phyloP scores from a whole-genome alignment of 345 rosid genomes.

The Bretschneidera sinensis region DNA sequence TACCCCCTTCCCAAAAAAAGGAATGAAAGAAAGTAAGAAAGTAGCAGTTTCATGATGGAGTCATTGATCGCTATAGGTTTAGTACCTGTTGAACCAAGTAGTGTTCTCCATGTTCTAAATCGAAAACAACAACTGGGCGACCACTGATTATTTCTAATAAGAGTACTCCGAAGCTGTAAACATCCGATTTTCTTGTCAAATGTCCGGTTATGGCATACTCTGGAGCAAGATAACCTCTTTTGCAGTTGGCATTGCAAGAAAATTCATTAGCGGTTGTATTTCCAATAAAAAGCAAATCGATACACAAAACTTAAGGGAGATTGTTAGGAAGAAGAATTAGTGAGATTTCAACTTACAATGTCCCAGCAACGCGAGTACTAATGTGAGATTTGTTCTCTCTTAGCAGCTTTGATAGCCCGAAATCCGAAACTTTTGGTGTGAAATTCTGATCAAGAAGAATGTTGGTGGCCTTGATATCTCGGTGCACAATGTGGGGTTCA shows the following conservation, averaged over 20 bases:
- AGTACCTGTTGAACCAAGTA: slow-evolving; percentile 59
- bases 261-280: slow-evolving; percentile 10
- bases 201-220: slow-evolving; percentile 49
- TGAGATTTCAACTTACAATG: slow-evolving; percentile 35
- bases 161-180: slow-evolving; percentile 57
- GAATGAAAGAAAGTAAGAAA: no score
- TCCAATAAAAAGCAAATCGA: not conserved
- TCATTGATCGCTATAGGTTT: no score
- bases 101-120: slow-evolving; percentile 43
- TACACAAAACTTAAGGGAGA: not conserved
- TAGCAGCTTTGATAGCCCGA: slow-evolving; percentile 48
- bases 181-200: slow-evolving; percentile 50
- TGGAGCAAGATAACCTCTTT: slow-evolving; percentile 59
- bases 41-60: no score
- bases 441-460: slow-evolving; percentile 45
- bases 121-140: slow-evolving; percentile 30
- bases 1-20: not conserved
- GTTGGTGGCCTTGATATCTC: slow-evolving; percentile 63
- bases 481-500: slow-evolving; percentile 44
- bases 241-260: slow-evolving; percentile 14
- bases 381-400: slow-evolving; percentile 37
- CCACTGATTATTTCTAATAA: slow-evolving; percentile 54
- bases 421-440: slow-evolving; percentile 57
- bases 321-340: not conserved
- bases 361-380: slow-evolving; percentile 58